Conservation (phyloP, 352 stramenopile species). For the Aphanomyces astaci region DNA sequence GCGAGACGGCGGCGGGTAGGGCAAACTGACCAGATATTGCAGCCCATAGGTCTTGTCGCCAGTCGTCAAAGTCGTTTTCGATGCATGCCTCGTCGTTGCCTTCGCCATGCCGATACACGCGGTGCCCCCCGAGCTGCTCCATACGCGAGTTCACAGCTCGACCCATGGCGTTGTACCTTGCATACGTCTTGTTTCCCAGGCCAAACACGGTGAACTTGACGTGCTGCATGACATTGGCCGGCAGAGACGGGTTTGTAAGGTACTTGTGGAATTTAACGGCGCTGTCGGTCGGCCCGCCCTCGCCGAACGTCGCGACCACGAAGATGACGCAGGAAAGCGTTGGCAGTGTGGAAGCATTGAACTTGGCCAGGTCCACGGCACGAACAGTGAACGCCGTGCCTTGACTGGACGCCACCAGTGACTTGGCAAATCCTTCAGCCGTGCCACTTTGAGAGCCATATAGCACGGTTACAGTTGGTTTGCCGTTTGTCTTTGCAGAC, state of each 20-base stretch:
- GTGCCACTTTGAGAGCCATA: constrained; percentile 98
- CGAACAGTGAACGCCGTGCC: constrained; percentile 82
- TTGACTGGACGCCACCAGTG: constrained; percentile 85
- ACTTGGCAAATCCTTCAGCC: constrained; percentile 93
- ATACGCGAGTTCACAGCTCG: constrained; percentile 85
- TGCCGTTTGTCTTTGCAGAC: background rate
- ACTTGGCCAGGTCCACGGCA: constrained; percentile 79
- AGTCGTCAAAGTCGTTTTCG: constrained; percentile 89
- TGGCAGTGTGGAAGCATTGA: constrained; percentile 32
- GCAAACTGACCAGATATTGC: constrained; percentile 31
- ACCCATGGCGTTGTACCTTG: constrained; percentile 92
- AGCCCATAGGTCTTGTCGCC: constrained; percentile 92
- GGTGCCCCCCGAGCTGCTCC: constrained; percentile 60
- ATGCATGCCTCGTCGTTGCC: constrained; percentile 94
- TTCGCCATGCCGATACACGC: constrained; percentile 69
- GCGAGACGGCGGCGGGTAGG: constrained; percentile 23
- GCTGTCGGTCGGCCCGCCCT: constrained; percentile 98
- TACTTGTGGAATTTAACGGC: constrained; percentile 88
- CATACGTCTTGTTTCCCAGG: constrained; percentile 91
- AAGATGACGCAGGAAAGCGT: constrained; percentile 81
- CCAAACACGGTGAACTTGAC: constrained; percentile 93
- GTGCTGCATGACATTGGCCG: constrained; percentile 32
- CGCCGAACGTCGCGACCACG: constrained; percentile 95
- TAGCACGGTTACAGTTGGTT: constrained; percentile 81
- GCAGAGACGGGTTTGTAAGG: constrained; percentile 65